These are phyloP conservation scores for Raffaelea ambrosiae DNA, from an alignment of 2,329 filamentous ascomycete genomes.

Conservation along the genomic window DNA sequence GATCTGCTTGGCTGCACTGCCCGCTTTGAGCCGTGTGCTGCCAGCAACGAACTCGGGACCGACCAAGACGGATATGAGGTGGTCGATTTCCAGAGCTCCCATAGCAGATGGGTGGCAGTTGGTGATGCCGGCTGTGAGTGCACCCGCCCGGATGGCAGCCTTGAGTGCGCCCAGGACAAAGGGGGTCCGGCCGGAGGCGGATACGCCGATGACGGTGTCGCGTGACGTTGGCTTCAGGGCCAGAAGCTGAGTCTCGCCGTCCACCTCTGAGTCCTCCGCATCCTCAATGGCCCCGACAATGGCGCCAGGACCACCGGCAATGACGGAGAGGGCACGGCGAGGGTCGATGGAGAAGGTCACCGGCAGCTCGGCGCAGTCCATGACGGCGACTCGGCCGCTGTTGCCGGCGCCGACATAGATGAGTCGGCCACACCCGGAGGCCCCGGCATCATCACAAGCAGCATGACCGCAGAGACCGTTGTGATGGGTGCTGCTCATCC, in stretches of 20 bases:
- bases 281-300: slow-evolving; percentile 18
- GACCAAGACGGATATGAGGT: background rate
- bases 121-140: slow-evolving; percentile 23
- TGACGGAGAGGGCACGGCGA: slow-evolving; percentile 28
- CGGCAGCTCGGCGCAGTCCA: slow-evolving; percentile 32
- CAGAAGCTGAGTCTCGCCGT: background rate
- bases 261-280: slow-evolving; percentile 2
- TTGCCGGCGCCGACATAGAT: slow-evolving; percentile 32
- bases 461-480: no score
- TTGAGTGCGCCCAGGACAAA: slow-evolving; percentile 29
- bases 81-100: no score
- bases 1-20: slow-evolving; percentile 34
- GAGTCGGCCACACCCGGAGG: slow-evolving; percentile 25
- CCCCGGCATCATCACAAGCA: no score
- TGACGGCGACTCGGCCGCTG: slow-evolving; percentile 26
- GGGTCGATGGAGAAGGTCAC: slow-evolving; percentile 29
- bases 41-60: slow-evolving; percentile 34
- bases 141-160: slow-evolving; percentile 24
- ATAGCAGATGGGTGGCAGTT: no score
- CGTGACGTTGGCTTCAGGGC: slow-evolving; percentile 5
- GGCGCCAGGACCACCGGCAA: slow-evolving; percentile 16
- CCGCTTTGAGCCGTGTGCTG: slow-evolving; percentile 35
- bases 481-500: no score
- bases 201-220: slow-evolving; percentile 31
- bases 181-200: slow-evolving; percentile 32